These are phyloP conservation scores for Calonectria crousiana DNA, from an alignment of 2,329 filamentous ascomycete species.

Conservation along the genomic window DNA sequence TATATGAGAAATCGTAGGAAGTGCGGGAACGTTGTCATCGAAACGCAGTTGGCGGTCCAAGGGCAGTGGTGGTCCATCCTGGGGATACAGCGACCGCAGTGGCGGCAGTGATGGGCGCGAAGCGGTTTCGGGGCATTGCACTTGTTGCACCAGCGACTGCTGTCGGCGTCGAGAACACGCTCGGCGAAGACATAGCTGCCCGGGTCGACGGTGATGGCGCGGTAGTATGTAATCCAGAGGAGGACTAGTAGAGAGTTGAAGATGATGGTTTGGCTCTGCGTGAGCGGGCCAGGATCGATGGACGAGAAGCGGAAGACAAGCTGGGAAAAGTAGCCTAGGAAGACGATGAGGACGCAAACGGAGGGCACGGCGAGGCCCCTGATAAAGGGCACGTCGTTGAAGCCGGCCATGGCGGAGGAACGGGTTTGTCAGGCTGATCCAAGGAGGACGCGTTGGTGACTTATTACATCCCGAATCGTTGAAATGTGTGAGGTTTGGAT, in stretches of 20 bases:
- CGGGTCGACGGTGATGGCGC: constrained; percentile 68
- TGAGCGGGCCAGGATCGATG: constrained; percentile 72
- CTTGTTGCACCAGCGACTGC: constrained; percentile 77
- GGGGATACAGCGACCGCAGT: constrained; percentile 79
- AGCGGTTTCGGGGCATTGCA: constrained; percentile 81
- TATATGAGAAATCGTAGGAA: constrained; percentile 84
- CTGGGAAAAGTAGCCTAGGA: constrained; percentile 80
- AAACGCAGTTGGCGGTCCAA: constrained; percentile 88
- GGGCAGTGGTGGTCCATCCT: constrained; percentile 92
- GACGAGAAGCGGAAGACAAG: constrained; percentile 71
- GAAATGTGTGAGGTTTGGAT: background rate
- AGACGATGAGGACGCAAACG: constrained; percentile 74
- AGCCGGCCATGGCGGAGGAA: constrained; percentile 53
- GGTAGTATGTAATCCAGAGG: constrained; percentile 78
- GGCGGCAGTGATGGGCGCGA: constrained; percentile 84
- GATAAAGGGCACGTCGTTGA: constrained; percentile 57
- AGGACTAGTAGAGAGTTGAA: constrained; percentile 76
- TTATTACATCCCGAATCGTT: constrained; percentile 16
- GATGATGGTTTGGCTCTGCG: constrained; percentile 65
- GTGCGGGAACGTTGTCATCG: constrained; percentile 83
- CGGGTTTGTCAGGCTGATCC: background rate
- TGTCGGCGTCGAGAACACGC: constrained; percentile 49
- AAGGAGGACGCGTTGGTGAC: background rate
- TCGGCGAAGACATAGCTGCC: constrained; percentile 64
- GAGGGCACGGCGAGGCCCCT: constrained; percentile 75